Evolutionary conservation across 371 early-diverging fungal species (phyloP).

Genomic region (Blastocladiella emersonii): DNA sequence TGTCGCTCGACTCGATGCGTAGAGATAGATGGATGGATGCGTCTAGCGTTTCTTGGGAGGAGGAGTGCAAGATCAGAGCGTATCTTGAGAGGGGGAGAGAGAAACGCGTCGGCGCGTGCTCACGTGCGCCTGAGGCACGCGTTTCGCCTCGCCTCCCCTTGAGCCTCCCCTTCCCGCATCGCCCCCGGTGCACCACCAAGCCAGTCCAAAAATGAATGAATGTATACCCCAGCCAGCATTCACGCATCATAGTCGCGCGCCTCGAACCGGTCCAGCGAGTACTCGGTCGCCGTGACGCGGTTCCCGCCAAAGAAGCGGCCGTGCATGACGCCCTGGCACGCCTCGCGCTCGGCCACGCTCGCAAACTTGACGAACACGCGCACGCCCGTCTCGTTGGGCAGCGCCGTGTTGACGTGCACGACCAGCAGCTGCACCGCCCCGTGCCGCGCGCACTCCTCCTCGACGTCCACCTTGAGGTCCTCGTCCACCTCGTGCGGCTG

Average conservation of each 20-base stretch:
- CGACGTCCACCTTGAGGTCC: slow-evolving; percentile 46
- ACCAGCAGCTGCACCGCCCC: slow-evolving; percentile 40
- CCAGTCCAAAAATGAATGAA: too few species aligned
- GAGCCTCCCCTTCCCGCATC: too few species aligned
- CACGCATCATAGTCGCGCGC: neutral
- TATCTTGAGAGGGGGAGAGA: too few species aligned
- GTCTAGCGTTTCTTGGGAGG: too few species aligned
- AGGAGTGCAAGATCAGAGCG: too few species aligned
- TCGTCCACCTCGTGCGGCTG: slow-evolving; percentile 48
- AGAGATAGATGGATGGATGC: too few species aligned
- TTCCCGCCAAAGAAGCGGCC: slow-evolving; percentile 61
- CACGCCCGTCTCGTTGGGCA: slow-evolving; percentile 19
- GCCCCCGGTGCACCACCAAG: too few species aligned
- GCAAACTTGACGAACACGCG: slow-evolving; percentile 49
- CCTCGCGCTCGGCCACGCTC: slow-evolving; percentile 28
- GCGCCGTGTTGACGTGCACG: slow-evolving; percentile 20
- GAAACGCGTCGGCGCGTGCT: too few species aligned
- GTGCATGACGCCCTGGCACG: slow-evolving; percentile 39
- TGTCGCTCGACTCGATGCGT: too few species aligned
- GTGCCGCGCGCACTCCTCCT: slow-evolving; percentile 52
- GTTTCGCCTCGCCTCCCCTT: too few species aligned
- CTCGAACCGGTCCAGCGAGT: slow-evolving; percentile 25
- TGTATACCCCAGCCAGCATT: too few species aligned
- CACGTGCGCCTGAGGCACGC: too few species aligned
- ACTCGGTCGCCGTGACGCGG: slow-evolving; percentile 35